These are phyloP conservation scores for Stereum hirsutum DNA, from an alignment of 1,284 basidiomycete species.

Conservation along the genomic window DNA sequence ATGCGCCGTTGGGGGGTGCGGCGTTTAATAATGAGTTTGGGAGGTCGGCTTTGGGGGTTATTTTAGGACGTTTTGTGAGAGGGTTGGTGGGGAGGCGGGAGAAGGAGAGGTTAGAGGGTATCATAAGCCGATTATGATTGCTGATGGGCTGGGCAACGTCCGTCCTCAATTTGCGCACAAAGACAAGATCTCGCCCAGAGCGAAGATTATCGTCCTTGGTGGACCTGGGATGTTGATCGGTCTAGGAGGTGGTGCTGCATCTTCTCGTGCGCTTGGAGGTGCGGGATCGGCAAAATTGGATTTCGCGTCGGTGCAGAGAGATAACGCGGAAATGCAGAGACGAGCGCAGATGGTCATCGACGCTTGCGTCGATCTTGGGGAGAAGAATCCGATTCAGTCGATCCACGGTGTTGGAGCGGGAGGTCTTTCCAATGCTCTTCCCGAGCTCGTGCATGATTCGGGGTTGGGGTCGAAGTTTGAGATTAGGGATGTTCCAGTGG, in stretches of 20 bases:
- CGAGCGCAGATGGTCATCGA: constrained; percentile 98
- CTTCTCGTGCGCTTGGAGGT: constrained; percentile 86
- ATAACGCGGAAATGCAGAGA: constrained; percentile 98
- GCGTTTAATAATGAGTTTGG: constrained; percentile 99
- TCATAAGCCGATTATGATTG: constrained; percentile 99
- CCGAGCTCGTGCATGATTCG: constrained; percentile 95
- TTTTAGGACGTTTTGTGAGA: constrained; percentile 85
- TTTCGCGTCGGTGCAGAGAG: constrained; percentile 95
- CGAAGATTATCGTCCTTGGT: constrained; percentile 91
- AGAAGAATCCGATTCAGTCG: constrained; percentile 81
- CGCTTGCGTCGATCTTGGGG: constrained; percentile 65
- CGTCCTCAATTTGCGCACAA: constrained; percentile 77
- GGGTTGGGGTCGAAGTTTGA: constrained; percentile 89
- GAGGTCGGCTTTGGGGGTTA: constrained; percentile 80
- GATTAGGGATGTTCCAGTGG: constrained; percentile 88
- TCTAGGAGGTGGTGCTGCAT: constrained; percentile 92
- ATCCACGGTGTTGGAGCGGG: constrained; percentile 99
- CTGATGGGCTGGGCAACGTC: constrained; percentile 93
- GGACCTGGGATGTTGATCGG: constrained; percentile 97
- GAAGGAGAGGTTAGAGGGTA: constrained; percentile 80
- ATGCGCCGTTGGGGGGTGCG: constrained; percentile 89
- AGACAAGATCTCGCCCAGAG: constrained; percentile 63
- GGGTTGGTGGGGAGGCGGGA: constrained; percentile 39
- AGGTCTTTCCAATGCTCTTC: constrained; percentile 93
- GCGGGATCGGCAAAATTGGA: constrained; percentile 87